A percentile compares a stretch with the other conserved stretches of the same genome.
Evolutionary conservation across 768 basidiomycete genomes (phyloP).

Genomic region (Postia placenta): DNA sequence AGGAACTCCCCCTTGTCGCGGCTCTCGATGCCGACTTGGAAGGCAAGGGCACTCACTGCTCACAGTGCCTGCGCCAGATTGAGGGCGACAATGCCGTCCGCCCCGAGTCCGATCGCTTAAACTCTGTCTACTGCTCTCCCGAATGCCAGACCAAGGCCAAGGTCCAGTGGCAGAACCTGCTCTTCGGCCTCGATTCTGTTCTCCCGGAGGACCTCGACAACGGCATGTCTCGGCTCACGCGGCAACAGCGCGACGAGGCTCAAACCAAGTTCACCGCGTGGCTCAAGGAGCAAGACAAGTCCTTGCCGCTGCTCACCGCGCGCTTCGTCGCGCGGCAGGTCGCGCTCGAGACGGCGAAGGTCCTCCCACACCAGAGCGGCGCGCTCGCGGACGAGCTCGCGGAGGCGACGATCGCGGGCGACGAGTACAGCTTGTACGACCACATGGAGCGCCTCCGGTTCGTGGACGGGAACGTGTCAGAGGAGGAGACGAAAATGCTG

Average conservation of each 20-base stretch:
- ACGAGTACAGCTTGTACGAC: constrained; percentile 62
- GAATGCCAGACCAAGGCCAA: constrained; percentile 53
- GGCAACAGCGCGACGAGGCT: constrained; percentile 45
- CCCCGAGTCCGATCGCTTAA: constrained; percentile 44
- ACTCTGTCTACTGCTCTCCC: constrained; percentile 67
- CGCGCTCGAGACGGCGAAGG: constrained; percentile 53
- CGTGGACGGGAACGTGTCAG: constrained; percentile 44
- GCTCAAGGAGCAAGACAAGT: constrained; percentile 41
- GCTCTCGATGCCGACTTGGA: constrained; percentile 70
- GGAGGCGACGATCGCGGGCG: constrained; percentile 37
- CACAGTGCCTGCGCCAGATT: constrained; percentile 64
- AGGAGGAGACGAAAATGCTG: constrained; percentile 46
- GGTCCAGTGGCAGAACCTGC: constrained; percentile 56
- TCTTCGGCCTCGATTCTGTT: constrained; percentile 63
- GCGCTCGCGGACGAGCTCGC: constrained; percentile 18
- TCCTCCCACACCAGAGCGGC: constrained; percentile 28
- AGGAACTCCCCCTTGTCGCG: constrained; percentile 74
- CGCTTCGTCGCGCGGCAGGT: constrained; percentile 73
- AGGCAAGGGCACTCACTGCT: constrained; percentile 61
- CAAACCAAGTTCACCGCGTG: constrained; percentile 55
- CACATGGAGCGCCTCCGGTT: constrained; percentile 74
- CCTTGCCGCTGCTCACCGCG: constrained; percentile 54
- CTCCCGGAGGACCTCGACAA: constrained; percentile 41
- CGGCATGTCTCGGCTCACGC: constrained; percentile 24
- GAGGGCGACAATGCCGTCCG: constrained; percentile 38